Base-by-base conservation (phyloP, 768 basidiomycete species). In the Podaxis sp. region DNA sequence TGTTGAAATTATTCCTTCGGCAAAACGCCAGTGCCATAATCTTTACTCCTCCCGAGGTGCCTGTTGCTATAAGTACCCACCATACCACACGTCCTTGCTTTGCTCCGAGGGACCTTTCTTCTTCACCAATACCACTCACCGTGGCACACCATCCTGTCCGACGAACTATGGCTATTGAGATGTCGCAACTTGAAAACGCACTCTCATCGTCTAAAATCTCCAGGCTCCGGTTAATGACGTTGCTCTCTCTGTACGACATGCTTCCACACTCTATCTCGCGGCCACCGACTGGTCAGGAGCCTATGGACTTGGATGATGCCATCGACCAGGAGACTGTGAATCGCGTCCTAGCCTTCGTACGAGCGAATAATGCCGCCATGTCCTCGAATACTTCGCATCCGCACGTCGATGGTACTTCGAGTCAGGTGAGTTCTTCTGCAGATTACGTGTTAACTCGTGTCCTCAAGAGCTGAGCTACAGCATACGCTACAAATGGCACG, bases 241-340 rank as follows among this genome's bases (percentile, higher is more conserved):
- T 73, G 11, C 65, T 75, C 36, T 68, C 74, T 0, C 64, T 75
- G 6, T 75, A 75, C 59, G 74, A 73, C 40, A 66, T 73, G 15
- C 67, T 75, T 2, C 74, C 74, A 3, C 70, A 75, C 60, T 72
- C 74, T 2, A 70, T 75, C 15, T 73, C 72, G 15, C 68, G 69
- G 36, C 73, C 74, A 17, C 73, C 73, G 2, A 61, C 67, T 46
- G 68, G 69, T 2, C 57, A 59, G 37, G 64, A 69, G 19, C 74
- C 74, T 2, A 36, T 69, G 38, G 66, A 69, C 29, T 60, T 75
- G 7, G 67, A 70, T 25, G 65, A 68, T 47, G 74, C 70, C 4
- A 68, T 73, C 40, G 68, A 71, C n/a, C 79, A 73, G 3, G 84
- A 85, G 1, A 86, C 67, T 19, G 59, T 75, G 41, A 66, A 68